Evolutionary conservation across 305 asterid species (phyloP), one percentile per base, ranked within the genome.

Genomic region (Fraxinus velutina): DNA sequence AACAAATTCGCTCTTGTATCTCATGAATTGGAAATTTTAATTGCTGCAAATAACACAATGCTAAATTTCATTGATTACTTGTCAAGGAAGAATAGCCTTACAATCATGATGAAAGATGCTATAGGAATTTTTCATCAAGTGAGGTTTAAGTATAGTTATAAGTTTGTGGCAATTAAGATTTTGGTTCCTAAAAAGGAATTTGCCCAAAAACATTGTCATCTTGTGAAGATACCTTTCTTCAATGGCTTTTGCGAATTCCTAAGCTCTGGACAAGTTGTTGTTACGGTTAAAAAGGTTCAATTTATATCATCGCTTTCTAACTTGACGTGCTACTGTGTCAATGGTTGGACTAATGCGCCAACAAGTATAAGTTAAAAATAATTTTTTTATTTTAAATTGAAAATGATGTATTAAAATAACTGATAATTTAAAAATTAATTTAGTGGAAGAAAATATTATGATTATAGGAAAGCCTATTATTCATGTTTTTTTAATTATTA

Each of bases 151-250:
- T 37, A 37, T 7, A 37, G 99, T 50, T 93, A 84, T 81, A 95
- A 93, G 91, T 94, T 93, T 10, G 97, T 92, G 76, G 98, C 91
- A 34, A 86, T 93, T 88, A 93, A 95, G 88, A 21, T 95, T 80
- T 84, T 89, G 83, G 76, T 93, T 83, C 99, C 99, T 83, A 83
- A 98, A 55, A 95, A 93, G 90, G 92, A 83, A 44, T 95, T 27
- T 27, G 30, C 30, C 30, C 30, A 27, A 27, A 27, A 27, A 0
- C 30, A 27, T 27, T 27, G 30, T 27, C 30, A 27, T 27, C 30
- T 27, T 27, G 2, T 1, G 30, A 27, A 27, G 30, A 27, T 27
- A 27, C 30, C 30, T 27, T 27, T 27, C 30, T 27, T 27, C 30
- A 27, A 27, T 27, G 30, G 30, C 30, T 27, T 27, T 27, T 27